Base-by-base conservation (phyloP, 257 asterid species). In the Leonotis leonurus region DNA sequence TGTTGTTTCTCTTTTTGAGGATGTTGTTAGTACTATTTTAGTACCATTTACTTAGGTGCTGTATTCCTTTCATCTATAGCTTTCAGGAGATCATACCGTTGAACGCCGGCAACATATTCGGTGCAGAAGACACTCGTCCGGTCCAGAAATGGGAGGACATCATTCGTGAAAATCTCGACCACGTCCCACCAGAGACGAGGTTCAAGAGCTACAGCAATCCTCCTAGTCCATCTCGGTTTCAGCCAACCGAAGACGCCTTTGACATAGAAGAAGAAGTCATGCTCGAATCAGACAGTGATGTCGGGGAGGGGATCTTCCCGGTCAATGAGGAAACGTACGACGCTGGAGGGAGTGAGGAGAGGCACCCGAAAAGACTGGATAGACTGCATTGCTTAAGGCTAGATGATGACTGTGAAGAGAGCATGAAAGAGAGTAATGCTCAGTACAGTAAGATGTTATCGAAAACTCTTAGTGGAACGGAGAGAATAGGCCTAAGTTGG, bases 1-100 rank as follows among this genome's bases (percentile, higher is more conserved):
- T 18, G 40, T 32, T 26, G 58, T 44, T 43, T n/a, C n/a, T n/a
- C n/a, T n/a, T n/a, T n/a, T n/a, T n/a, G n/a, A n/a, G n/a, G n/a
- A n/a, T n/a, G n/a, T n/a, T n/a, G n/a, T n/a, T n/a, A n/a, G n/a
- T n/a, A n/a, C n/a, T n/a, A n/a, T n/a, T n/a, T n/a, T n/a, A n/a
- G n/a, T n/a, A n/a, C n/a, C n/a, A n/a, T n/a, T n/a, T n/a, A n/a
- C n/a, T n/a, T n/a, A n/a, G n/a, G n/a, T 8, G 12, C 9, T 33
- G 39, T 12, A 8, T 33, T n/a, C n/a, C n/a, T n/a, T 39, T 43
- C 73, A 39, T 72, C 64, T 67, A 30, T 75, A 93, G 99, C 56
- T 75, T 93, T 73, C 99, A 93, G 90, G 99, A 93, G 84, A 76
- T 89, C 68, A 85, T 93, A 46, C 99, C 99, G 56, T 74, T 93